Evolutionary conservation across 495 filamentous ascomycete species (phyloP).

Genomic region (Aspergillus funiculosus): DNA sequence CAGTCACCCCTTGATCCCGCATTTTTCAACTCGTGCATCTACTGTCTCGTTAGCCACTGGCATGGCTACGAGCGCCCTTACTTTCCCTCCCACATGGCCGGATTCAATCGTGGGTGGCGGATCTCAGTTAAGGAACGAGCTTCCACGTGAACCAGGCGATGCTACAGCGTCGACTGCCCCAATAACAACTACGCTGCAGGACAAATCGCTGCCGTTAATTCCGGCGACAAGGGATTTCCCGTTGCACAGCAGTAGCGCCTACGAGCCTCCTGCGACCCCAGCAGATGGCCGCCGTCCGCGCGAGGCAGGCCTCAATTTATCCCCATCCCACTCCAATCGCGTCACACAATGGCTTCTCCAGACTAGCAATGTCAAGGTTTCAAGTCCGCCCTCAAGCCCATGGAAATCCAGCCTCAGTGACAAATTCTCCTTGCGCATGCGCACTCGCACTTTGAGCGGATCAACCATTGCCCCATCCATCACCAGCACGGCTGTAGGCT

Average conservation of each 20-base stretch:
- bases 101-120: constrained; percentile 9
- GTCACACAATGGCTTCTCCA: constrained; percentile 36
- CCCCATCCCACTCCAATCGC: constrained; percentile 23
- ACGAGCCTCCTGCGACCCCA: constrained; percentile 14
- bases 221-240: constrained; percentile 6
- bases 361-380: constrained; percentile 9
- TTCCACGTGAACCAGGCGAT: not conserved
- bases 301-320: constrained; percentile 14
- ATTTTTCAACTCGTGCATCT: constrained; percentile 32
- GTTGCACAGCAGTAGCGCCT: not conserved
- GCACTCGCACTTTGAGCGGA: constrained; percentile 38
- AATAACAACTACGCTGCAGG: constrained; percentile 17
- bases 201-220: constrained; percentile 17
- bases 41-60: constrained; percentile 16
- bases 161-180: constrained; percentile 1
- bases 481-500: constrained; percentile 21
- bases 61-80: constrained; percentile 7
- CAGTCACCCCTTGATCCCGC: constrained; percentile 34
- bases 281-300: constrained; percentile 18
- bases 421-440: constrained; percentile 28
- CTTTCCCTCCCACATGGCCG: constrained; percentile 14
- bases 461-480: constrained; percentile 33
- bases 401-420: constrained; percentile 18
- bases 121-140: constrained; percentile 3
- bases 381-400: constrained; percentile 5